Conservation (phyloP, 306 rosid genomes). For the Morella rubra region DNA sequence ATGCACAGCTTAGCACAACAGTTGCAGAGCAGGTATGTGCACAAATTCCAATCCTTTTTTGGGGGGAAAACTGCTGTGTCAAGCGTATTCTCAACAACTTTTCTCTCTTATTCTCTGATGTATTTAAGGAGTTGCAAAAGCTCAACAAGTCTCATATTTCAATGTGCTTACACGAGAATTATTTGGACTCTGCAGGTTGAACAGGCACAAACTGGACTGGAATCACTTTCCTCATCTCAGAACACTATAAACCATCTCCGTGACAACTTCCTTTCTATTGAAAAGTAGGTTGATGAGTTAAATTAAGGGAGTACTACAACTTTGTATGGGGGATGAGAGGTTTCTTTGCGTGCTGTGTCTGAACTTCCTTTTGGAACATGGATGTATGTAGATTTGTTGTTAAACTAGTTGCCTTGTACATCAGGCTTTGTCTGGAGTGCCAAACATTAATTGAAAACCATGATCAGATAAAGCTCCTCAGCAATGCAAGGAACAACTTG, state of each 20-base stretch:
- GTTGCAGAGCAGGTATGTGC: constrained; percentile 83
- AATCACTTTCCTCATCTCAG: constrained; percentile 72
- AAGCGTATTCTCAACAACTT: constrained; percentile 10
- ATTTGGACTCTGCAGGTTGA: constrained; percentile 70
- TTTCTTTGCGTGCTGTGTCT: constrained; percentile 8
- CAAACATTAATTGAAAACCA: constrained; percentile 93
- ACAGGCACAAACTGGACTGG: constrained; percentile 80
- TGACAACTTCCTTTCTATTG: constrained; percentile 83
- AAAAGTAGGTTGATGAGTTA: constrained; percentile 62
- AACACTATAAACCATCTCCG: constrained; percentile 74
- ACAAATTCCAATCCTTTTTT: constrained; percentile 1
- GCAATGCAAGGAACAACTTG: constrained; percentile 95
- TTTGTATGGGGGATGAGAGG: constrained; percentile 17
- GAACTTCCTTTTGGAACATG: constrained; percentile 3
- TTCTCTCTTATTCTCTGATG: constrained; percentile 15
- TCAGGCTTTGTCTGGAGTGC: constrained; percentile 91
- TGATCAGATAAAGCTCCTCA: constrained; percentile 97
- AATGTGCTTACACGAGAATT: constrained; percentile 19
- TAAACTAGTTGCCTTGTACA: constrained; percentile 35
- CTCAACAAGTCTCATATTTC: constrained; percentile 19
- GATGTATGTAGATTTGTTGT: constrained; percentile 28
- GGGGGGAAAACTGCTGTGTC: constrained; percentile 11
- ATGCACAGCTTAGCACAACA: constrained; percentile 98
- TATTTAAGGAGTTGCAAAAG: constrained; percentile 22
- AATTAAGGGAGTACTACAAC: constrained; percentile 20